phyloP scores from a whole-genome alignment of 139 green algal species.

The Tetratostichococcus sp. region DNA sequence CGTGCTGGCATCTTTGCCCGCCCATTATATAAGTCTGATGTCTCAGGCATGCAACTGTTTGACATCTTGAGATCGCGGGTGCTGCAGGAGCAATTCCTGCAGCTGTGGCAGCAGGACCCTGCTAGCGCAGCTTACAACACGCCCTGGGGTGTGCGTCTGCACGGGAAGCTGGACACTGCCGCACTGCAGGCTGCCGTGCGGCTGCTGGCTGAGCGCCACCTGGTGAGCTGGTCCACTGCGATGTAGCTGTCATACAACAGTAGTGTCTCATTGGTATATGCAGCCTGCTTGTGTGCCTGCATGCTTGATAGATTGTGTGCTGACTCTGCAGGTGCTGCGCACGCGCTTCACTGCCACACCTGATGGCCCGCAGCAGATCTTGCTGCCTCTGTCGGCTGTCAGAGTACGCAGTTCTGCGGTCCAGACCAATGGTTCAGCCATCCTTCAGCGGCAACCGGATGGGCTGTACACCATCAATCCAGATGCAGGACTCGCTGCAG shows the following conservation, averaged over 20 bases:
- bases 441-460: too few relatives aligned
- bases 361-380: not conserved
- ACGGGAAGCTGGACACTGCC: not conserved
- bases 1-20: too few relatives aligned
- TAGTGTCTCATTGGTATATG: too few relatives aligned
- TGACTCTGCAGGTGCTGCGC: not conserved
- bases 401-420: not conserved
- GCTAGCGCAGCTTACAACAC: not conserved
- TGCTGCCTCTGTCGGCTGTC: not conserved
- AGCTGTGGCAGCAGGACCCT: conserved; percentile 1
- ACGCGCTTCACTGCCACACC: not conserved
- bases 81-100: not conserved
- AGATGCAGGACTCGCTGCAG: not conserved
- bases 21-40: too few relatives aligned
- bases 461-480: not conserved
- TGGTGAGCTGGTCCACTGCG: not conserved
- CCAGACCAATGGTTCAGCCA: too few relatives aligned
- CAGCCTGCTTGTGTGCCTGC: too few relatives aligned
- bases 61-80: too few relatives aligned
- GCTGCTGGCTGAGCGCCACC: not conserved
- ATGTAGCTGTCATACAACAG: too few relatives aligned
- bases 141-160: not conserved
- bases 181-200: not conserved
- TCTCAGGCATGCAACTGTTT: too few relatives aligned
- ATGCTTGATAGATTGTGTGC: too few relatives aligned